Base-by-base conservation (phyloP, 768 basidiomycete species). In the Phlegmacium glaucopus region DNA sequence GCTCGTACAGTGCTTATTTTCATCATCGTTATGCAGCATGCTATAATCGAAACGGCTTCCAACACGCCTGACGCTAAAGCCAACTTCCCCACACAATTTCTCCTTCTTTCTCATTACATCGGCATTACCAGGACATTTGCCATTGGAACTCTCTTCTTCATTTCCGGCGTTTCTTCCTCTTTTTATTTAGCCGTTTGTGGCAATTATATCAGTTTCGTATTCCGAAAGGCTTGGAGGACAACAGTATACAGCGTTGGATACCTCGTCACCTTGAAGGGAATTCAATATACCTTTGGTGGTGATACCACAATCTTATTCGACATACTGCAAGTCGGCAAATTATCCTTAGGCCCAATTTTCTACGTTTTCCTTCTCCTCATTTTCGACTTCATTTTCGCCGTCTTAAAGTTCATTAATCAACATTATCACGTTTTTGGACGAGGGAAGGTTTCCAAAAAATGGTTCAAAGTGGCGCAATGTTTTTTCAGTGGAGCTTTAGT, bases 371-470 rank as follows among this genome's bases (percentile, higher is more conserved):
- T 49, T 4, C 42, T 44, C 16, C 34, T 49, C 26, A 0, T 12
- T 28, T 49, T 49, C 13, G 48, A 49, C 35, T 49, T 10, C 6
- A 8, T 22, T 6, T 49, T 43, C 28, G 42, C 40, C 10, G 22
- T 49, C 18, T 18, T 17, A 13, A 37, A 26, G 9, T 29, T 10
- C 1, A 16, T 47, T 39, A 47, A 47, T 18, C 13, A 35, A 4
- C 22, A 9, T 2, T 38, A 2, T 25, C 11, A 1, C n/a, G 15
- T 11, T 28, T 47, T 17, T 12, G 32, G 11, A n/a, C 28, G 5
- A n/a, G 38, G 5, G 38, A 16, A 8, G 9, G 13, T 13, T 13
- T 8, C 30, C 9, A 32, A 8, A 32, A 32, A 8, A 8, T 13
- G 30, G 13, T 32, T 8, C 30, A 32, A 32, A 8, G 30, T 32